Evolutionary conservation across 2,329 filamentous ascomycete genomes (phyloP), one percentile per base, ranked within the genome.

Genomic region (Myriosclerotinia duriaeana): DNA sequence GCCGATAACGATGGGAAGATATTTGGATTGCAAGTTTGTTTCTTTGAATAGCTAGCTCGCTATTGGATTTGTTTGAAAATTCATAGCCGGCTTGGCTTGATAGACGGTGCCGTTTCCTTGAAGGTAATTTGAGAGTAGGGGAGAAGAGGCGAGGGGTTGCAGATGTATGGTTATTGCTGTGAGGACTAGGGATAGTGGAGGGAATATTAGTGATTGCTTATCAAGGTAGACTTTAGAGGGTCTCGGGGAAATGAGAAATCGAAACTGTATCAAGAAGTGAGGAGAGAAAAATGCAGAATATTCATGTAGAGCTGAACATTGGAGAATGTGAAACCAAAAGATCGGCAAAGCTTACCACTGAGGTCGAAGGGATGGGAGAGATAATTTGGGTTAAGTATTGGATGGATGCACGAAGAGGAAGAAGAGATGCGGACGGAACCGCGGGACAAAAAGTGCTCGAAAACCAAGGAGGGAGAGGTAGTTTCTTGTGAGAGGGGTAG

Each of bases 381-480:
- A 52, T 80, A 80, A 17, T 75, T 75, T 0, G 78, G 77, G 69
- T 83, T 78, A 66, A 83, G 79, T 3, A 68, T 53, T 0, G 80
- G 79, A n/a, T 76, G 70, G 1, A 68, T 71, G 0, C 69, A 69
- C 0, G 77, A 74, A 58, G 80, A 74, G 0, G 77, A 58, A 0
- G 78, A 79, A 1, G 69, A 69, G 53, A 82, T 77, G 75, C 88
- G 86, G 60, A 85, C 81, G 48, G 78, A 79, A 2, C 85, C 86
- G 0, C 84, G 81, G 2, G 83, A 84, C 73, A 85, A 83, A 0
- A 86, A 66, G 59, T 68, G 86, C 69, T 83, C 83, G 52, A 68
- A 83, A 30, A 67, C 62, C 59, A 2, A 65, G 65, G 34, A 53
- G 62, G 42, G 8, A 42, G 40, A 14, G 34, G 42, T 40, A 44